A percentile compares a stretch with the other conserved stretches of the same genome.
Evolutionary conservation across 2,329 filamentous ascomycete species (phyloP).

Genomic region (Aspergillus sp.): DNA sequence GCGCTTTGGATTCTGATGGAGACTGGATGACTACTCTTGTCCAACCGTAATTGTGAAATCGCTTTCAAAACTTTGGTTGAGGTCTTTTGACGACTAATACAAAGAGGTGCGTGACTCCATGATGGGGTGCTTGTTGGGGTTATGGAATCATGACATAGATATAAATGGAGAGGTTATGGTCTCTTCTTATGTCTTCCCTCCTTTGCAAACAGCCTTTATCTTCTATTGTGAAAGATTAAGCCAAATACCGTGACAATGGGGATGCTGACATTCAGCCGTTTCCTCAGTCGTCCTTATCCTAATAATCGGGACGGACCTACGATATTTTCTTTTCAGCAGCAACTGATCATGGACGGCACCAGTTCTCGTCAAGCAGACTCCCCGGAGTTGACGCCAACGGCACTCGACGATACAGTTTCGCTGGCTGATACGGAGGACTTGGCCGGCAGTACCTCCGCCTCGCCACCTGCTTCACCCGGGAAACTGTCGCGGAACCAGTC

Average conservation of each 20-base stretch:
- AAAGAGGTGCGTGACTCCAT: background rate
- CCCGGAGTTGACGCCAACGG: slow-evolving; percentile 15
- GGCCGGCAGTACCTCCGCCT: slow-evolving; percentile 21
- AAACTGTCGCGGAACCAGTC: slow-evolving; percentile 66
- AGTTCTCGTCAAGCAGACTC: slow-evolving; percentile 13
- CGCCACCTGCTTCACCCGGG: slow-evolving; percentile 21
- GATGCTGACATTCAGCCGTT: slow-evolving; percentile 32
- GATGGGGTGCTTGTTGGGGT: background rate
- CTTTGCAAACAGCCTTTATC: background rate
- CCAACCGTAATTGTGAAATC: slow-evolving; percentile 2
- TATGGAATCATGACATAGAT: background rate
- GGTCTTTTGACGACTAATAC: slow-evolving; percentile 1
- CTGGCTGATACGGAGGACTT: slow-evolving; percentile 22
- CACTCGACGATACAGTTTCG: slow-evolving; percentile 17
- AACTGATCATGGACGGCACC: slow-evolving; percentile 26
- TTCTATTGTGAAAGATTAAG: background rate
- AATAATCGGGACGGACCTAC: slow-evolving; percentile 28
- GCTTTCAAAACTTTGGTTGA: background rate
- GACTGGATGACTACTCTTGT: slow-evolving; percentile 9
- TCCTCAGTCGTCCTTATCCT: slow-evolving; percentile 30
- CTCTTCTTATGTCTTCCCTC: background rate
- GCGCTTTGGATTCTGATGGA: slow-evolving; percentile 11
- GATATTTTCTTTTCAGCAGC: slow-evolving; percentile 30
- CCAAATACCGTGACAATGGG: slow-evolving; percentile 17
- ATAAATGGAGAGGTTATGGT: background rate